Base-by-base conservation (phyloP, 225 moss, liverwort and hornwort species). In the Rhytidiadelphus loreus region DNA sequence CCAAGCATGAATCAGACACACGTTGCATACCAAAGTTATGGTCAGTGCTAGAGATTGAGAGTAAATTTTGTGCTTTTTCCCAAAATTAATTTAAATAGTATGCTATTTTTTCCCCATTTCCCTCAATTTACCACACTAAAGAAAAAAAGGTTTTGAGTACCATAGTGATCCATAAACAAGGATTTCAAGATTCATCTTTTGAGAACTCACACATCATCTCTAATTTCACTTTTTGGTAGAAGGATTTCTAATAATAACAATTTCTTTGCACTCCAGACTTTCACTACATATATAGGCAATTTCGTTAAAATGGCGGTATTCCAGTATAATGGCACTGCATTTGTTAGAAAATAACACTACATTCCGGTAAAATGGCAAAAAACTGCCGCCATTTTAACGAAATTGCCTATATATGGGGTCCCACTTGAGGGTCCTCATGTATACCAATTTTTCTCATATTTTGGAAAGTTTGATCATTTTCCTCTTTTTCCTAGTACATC, bases 351-450 rank as follows among this genome's bases (percentile, higher is more conserved):
- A n/a, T n/a, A n/a, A n/a, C n/a, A n/a, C n/a, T n/a, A n/a, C n/a
- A n/a, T n/a, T n/a, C n/a, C n/a, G n/a, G n/a, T n/a, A n/a, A n/a
- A n/a, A n/a, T n/a, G n/a, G n/a, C n/a, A n/a, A n/a, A n/a, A n/a
- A n/a, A n/a, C n/a, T n/a, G n/a, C n/a, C n/a, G n/a, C n/a, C n/a
- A n/a, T n/a, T n/a, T n/a, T n/a, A n/a, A n/a, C n/a, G n/a, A n/a
- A n/a, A n/a, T n/a, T n/a, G n/a, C n/a, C n/a, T n/a, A n/a, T n/a
- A n/a, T n/a, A n/a, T n/a, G n/a, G n/a, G n/a, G n/a, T n/a, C n/a
- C n/a, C n/a, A n/a, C n/a, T n/a, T n/a, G n/a, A n/a, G 26, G 8
- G 71, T 8, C 3, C 8, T 7, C 13, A 0, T 69, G 11, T 26
- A 39, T 13, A 8, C 26, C 6, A 22, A 41, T 9, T 71, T 69